Conservation (phyloP, 2,329 filamentous ascomycete genomes). For the Hymenoscyphus occultus region DNA sequence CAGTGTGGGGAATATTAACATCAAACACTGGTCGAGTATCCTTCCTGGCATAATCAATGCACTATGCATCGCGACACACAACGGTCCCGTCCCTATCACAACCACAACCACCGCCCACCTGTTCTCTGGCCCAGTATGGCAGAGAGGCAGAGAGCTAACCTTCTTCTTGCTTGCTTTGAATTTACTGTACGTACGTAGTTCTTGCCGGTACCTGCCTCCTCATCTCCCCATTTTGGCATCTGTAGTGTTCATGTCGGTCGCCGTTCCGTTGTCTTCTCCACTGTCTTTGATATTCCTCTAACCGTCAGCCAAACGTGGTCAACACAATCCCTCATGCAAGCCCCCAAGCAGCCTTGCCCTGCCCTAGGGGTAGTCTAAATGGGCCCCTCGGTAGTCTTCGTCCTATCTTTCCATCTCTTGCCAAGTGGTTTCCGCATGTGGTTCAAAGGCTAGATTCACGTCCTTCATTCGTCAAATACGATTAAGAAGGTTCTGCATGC, state of each 20-base stretch:
- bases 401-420: conserved; percentile 23
- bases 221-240: conserved; percentile 18
- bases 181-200: neutral
- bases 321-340: conserved; percentile 25
- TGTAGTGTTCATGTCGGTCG: conserved; percentile 34
- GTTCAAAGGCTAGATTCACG: conserved; percentile 11
- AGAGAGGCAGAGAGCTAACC: conserved; percentile 18
- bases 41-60: conserved; percentile 35
- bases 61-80: conserved; percentile 28
- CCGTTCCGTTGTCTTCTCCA: conserved; percentile 30
- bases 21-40: conserved; percentile 36
- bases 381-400: conserved; percentile 23
- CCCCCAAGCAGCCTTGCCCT: conserved; percentile 32
- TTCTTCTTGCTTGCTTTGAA: conserved; percentile 11
- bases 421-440: conserved; percentile 16
- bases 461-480: conserved; percentile 20
- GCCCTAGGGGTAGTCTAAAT: conserved; percentile 22
- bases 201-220: conserved; percentile 8
- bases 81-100: conserved; percentile 4
- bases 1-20: conserved; percentile 36
- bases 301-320: conserved; percentile 32
- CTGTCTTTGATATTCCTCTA: conserved; percentile 26
- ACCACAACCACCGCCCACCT: neutral
- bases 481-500: conserved; percentile 4
- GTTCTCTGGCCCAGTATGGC: neutral